These are phyloP conservation scores for Herpotrichia juniperi DNA, from an alignment of 2,329 filamentous ascomycete genomes.

Conservation along the genomic window DNA sequence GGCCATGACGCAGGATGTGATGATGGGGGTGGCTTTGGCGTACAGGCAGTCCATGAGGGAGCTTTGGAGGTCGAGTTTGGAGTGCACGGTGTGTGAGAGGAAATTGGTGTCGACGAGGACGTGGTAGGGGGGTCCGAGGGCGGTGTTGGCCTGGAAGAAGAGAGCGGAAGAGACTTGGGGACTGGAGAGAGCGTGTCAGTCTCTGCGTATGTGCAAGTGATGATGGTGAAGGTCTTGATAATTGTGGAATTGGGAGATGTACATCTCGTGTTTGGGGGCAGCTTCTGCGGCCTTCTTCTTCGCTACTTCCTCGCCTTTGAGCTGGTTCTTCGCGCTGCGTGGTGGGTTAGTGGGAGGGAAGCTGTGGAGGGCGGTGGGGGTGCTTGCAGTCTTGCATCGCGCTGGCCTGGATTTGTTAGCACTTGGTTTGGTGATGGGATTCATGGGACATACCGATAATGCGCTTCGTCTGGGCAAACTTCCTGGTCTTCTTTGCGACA, in stretches of 20 bases:
- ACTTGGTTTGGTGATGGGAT: neutral
- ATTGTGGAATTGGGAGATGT: no score
- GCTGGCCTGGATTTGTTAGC: conserved; percentile 52
- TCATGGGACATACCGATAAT: conserved; percentile 67
- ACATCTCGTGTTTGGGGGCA: conserved; percentile 77
- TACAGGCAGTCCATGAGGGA: conserved; percentile 94
- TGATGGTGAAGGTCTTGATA: conserved; percentile 35
- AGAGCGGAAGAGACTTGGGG: conserved; percentile 74
- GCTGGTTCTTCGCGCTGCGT: conserved; percentile 72
- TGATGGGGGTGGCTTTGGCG: conserved; percentile 87
- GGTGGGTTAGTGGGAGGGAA: conserved; percentile 13
- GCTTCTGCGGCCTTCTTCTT: conserved; percentile 62
- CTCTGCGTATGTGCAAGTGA: neutral
- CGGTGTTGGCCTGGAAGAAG: conserved; percentile 68
- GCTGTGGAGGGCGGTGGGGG: conserved; percentile 13
- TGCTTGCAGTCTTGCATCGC: conserved; percentile 71
- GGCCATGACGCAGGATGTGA: conserved; percentile 71
- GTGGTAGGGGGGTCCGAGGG: conserved; percentile 81
- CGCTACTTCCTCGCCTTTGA: conserved; percentile 66
- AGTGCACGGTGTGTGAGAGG: conserved; percentile 76
- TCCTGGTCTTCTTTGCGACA: conserved; percentile 86
- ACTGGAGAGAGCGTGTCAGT: conserved; percentile 42
- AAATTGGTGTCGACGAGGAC: conserved; percentile 61
- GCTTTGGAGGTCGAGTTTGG: conserved; percentile 85
- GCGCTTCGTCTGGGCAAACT: conserved; percentile 84